Evolutionary conservation across 306 rosid species (phyloP).

Genomic region (Abrus precatorius): DNA sequence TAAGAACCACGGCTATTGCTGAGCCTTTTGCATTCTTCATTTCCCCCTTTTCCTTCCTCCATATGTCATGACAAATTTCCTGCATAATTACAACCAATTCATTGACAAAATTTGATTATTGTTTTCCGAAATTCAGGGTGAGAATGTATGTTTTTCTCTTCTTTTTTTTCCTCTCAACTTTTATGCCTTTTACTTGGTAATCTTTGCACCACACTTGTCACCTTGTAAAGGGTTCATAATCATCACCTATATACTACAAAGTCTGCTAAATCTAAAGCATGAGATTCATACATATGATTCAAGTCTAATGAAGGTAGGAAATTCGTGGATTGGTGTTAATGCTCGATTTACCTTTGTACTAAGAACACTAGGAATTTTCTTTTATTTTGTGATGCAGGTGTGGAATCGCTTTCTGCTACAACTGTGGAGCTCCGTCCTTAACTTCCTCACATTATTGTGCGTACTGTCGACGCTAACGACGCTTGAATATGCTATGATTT

Average conservation of each 20-base stretch:
- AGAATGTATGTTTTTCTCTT: neutral
- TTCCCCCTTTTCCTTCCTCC: slow-evolving; percentile 7
- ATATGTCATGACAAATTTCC: neutral
- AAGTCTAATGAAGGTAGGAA: neutral
- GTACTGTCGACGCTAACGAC: slow-evolving; percentile 34
- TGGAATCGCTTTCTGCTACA: slow-evolving; percentile 61
- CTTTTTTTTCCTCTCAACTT: too few species aligned
- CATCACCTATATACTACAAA: neutral
- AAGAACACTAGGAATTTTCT: slow-evolving; percentile 12
- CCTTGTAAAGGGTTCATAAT: slow-evolving; percentile 4
- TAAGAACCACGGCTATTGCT: neutral
- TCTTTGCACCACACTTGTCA: neutral
- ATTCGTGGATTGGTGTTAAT: slow-evolving; percentile 3
- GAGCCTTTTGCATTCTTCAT: neutral
- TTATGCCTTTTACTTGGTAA: neutral
- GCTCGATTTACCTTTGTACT: neutral
- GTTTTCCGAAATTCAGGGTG: neutral
- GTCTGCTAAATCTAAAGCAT: slow-evolving; percentile 12
- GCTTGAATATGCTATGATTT: neutral
- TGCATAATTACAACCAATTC: neutral
- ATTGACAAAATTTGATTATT: slow-evolving; percentile 5
- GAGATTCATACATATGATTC: neutral
- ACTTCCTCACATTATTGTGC: slow-evolving; percentile 25
- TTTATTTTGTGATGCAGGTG: slow-evolving; percentile 55
- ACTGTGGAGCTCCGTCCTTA: slow-evolving; percentile 45